A percentile compares a stretch with the other conserved stretches of the same genome.
These are phyloP conservation scores for Sporothrix inflata DNA, from an alignment of 2,329 filamentous ascomycete genomes.

Conservation along the genomic window DNA sequence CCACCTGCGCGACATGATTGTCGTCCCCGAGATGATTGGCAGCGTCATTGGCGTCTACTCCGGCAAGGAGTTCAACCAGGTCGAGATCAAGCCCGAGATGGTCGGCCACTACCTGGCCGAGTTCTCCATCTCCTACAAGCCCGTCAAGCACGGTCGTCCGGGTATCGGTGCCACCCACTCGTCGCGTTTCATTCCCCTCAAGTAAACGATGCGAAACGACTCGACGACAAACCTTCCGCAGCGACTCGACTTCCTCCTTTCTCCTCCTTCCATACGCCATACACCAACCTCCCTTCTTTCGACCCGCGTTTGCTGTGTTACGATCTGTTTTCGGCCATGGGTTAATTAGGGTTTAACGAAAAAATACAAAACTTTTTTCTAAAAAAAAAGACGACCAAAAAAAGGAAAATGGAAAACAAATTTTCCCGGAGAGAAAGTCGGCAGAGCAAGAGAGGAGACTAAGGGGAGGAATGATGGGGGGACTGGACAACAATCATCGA, in stretches of 20 bases:
- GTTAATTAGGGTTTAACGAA: slow-evolving; percentile 19
- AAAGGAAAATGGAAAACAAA: slow-evolving; percentile 18
- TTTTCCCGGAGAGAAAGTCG: slow-evolving; percentile 8
- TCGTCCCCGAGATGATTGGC: slow-evolving; percentile 99
- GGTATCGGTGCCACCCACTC: slow-evolving; percentile 99
- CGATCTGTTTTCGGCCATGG: slow-evolving; percentile 21
- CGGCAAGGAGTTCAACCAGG: slow-evolving; percentile 99
- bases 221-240: slow-evolving; percentile 7
- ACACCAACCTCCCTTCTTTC: not conserved
- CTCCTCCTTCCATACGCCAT: not conserved
- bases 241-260: not conserved
- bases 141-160: slow-evolving; percentile 99
- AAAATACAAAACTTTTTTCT: slow-evolving; percentile 13
- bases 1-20: slow-evolving; percentile 99
- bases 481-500: not conserved
- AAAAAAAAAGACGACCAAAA: slow-evolving; percentile 1
- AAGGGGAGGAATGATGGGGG: not conserved
- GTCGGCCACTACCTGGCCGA: slow-evolving; percentile 99
- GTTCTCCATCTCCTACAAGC: slow-evolving; percentile 99
- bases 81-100: slow-evolving; percentile 99
- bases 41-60: slow-evolving; percentile 99
- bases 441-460: not conserved
- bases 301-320: slow-evolving; percentile 1
- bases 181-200: slow-evolving; percentile 99
- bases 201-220: slow-evolving; percentile 64